phyloP scores from a whole-genome alignment of 768 basidiomycete species.

The Phlebiopsis flavidoalba region DNA sequence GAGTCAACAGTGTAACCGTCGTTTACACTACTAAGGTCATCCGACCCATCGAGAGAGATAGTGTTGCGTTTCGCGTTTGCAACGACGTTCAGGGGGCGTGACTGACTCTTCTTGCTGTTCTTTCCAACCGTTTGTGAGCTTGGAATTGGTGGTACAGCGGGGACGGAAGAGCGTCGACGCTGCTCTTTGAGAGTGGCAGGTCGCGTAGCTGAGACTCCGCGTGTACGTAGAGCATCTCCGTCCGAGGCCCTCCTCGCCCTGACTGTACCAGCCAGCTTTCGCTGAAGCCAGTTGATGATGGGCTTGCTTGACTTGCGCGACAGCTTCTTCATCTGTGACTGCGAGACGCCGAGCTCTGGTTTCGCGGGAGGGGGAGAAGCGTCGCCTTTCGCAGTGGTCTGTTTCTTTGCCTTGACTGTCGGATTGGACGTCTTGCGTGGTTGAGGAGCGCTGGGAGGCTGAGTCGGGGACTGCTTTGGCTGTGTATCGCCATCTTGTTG shows the following conservation, averaged over 20 bases:
- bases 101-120: conserved; percentile 17
- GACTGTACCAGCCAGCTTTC: conserved; percentile 72
- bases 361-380: conserved; percentile 5
- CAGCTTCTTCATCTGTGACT: conserved; percentile 52
- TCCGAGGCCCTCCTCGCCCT: conserved; percentile 47
- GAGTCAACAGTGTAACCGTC: conserved; percentile 35
- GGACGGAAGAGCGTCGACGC: conserved; percentile 20
- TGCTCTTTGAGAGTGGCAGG: conserved; percentile 20
- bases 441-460: not conserved
- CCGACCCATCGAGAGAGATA: conserved; percentile 60
- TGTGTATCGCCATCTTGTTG: conserved; percentile 8
- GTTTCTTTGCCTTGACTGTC: conserved; percentile 21
- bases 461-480: not conserved
- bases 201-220: conserved; percentile 7
- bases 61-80: conserved; percentile 29
- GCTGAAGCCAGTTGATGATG: conserved; percentile 86
- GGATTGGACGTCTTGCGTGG: conserved; percentile 9
- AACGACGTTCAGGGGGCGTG: conserved; percentile 13
- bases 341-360: not conserved
- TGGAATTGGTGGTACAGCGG: conserved; percentile 14
- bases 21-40: conserved; percentile 31
- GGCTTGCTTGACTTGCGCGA: conserved; percentile 74
- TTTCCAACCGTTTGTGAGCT: conserved; percentile 11
- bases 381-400: conserved; percentile 2
- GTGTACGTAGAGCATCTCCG: conserved; percentile 14